Base-by-base conservation (phyloP, 305 asterid genomes). In the Coffea humblotiana region DNA sequence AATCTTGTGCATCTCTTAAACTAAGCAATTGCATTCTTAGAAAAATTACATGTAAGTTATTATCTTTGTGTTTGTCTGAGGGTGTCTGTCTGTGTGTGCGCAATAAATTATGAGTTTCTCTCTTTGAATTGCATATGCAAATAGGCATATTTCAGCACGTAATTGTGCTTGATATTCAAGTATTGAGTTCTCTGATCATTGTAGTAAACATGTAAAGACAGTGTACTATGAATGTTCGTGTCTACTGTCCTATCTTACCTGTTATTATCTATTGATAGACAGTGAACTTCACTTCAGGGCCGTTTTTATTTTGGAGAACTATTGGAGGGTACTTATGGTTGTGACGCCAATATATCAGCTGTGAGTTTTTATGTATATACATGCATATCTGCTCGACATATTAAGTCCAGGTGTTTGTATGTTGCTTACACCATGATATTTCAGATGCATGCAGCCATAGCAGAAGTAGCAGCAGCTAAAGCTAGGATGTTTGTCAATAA, bases 391-490 rank as follows among this genome's bases (percentile, higher is more conserved):
- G 74, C 80, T 79, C 69, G 74, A 66, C 18, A 32, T 73, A 71
- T 71, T 63, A 86, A n/a, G 67, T 78, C 68, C 51, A 60, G 43
- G 78, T 83, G 79, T 49, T 32, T 80, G 82, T 80, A 65, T 51
- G 49, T 67, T 74, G 67, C 35, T 78, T 66, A 81, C 80, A 68
- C 77, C 81, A 72, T 86, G 84, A 82, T 82, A 82, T 85, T 86
- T 86, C 97, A 96, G 99, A 80, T 94, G 94, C 99, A 96, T 88
- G 93, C 97, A 79, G 97, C 92, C 82, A 89, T 96, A 85, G 98
- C 99, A 60, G 99, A 96, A 85, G 99, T 96, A 71, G 99, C 99
- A 56, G 99, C 99, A 48, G 99, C 99, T 35, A 96, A 96, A 91
- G 97, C 99, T n/a, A 92, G 99, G 77, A 96, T 96, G 99, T 96